A percentile compares a stretch with the other conserved stretches of the same genome.
These are phyloP conservation scores for Trypethelium eluteriae DNA, from an alignment of 495 filamentous ascomycete genomes.

Conservation along the genomic window DNA sequence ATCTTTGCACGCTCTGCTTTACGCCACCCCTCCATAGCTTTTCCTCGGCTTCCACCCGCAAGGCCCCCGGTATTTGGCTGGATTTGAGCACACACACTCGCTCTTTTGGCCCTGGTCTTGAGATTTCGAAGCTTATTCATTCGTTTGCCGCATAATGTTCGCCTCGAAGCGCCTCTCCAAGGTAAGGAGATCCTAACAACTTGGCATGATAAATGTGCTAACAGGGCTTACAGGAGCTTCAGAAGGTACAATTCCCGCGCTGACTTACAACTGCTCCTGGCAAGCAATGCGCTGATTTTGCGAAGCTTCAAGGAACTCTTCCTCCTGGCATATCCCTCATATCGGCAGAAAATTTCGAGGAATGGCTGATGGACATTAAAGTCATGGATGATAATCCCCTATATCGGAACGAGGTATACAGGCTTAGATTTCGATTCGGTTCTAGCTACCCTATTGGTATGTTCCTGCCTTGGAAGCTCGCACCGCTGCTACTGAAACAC, in stretches of 20 bases:
- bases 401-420: conserved; percentile 70
- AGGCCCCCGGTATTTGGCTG: too few species aligned
- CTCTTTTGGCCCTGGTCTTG: too few species aligned
- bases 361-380: conserved; percentile 89
- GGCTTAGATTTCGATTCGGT: conserved; percentile 80
- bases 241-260: conserved; percentile 20
- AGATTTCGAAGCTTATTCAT: too few species aligned
- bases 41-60: neutral
- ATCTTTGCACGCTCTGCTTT: neutral
- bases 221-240: conserved; percentile 23
- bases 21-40: neutral
- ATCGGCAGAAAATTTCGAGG: conserved; percentile 68
- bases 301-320: conserved; percentile 33
- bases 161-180: conserved; percentile 30
- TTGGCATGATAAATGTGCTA: conserved; percentile 8
- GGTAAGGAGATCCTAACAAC: conserved; percentile 16
- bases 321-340: conserved; percentile 68
- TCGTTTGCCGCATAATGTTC: conserved; percentile 19
- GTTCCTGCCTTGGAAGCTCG: conserved; percentile 5
- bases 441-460: conserved; percentile 84
- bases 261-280: neutral
- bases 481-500: neutral
- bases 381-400: conserved; percentile 89
- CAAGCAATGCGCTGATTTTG: neutral
- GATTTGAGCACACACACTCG: neutral